phyloP scores from a whole-genome alignment of 2,329 filamentous ascomycete species.

The Capronia coronata region DNA sequence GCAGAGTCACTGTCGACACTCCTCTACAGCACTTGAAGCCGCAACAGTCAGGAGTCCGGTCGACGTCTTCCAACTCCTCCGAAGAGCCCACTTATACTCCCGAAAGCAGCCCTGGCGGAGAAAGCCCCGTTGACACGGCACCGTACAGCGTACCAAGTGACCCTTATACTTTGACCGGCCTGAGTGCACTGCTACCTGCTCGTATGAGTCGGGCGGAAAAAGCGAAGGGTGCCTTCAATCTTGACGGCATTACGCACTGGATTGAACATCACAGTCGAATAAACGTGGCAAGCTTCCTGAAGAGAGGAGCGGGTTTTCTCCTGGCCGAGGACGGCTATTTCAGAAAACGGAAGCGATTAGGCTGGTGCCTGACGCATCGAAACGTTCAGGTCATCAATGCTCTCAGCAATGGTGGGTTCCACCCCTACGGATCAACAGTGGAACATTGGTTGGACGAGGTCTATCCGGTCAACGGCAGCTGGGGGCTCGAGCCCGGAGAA shows the following conservation, averaged over 20 bases:
- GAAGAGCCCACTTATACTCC: too few relatives aligned
- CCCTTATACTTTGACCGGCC: not conserved
- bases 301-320: not conserved
- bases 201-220: not conserved
- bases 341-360: too few relatives aligned
- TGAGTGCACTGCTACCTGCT: not conserved
- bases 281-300: not conserved
- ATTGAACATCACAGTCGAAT: not conserved
- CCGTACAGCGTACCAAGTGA: not conserved
- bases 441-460: not conserved
- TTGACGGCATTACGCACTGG: not conserved
- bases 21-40: not conserved
- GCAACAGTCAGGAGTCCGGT: not conserved
- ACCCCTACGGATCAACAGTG: not conserved
- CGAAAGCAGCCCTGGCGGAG: not conserved
- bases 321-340: not conserved
- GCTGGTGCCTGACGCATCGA: not conserved
- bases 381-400: not conserved
- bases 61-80: not conserved
- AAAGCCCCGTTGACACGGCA: not conserved
- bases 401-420: not conserved
- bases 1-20: too few relatives aligned
- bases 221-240: too few relatives aligned
- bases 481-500: not conserved
- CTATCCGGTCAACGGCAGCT: not conserved